Percentiles rank a stretch among this genome's conserved stretches.
Evolutionary conservation across 139 green algal genomes (phyloP).

Genomic region (Closterium sp.): DNA sequence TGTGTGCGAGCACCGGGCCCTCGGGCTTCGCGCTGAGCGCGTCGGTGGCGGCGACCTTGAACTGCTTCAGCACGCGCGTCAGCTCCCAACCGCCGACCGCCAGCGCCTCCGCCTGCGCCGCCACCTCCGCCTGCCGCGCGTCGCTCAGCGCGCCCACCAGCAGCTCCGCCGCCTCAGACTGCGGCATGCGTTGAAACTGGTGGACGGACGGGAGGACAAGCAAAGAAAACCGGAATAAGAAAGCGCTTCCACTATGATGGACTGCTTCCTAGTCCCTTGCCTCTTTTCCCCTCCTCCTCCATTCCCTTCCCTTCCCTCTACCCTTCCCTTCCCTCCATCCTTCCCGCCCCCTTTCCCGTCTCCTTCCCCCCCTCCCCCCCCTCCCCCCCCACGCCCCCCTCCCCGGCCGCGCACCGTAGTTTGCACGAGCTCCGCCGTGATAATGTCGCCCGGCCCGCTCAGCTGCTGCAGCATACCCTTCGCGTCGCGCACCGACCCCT

Average conservation of each 20-base stretch:
- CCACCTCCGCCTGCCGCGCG: neutral
- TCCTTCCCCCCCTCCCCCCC: neutral
- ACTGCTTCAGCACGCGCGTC: neutral
- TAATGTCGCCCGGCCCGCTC: neutral
- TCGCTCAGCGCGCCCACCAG: neutral
- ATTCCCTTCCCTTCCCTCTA: neutral
- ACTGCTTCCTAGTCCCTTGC: no score
- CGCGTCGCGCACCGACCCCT: neutral
- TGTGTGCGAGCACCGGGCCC: no score
- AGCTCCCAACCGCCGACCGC: neutral
- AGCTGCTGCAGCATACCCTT: neutral
- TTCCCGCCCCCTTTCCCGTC: neutral
- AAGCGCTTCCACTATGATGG: no score
- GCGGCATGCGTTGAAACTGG: neutral
- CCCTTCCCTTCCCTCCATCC: neutral
- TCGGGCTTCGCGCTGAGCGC: no score
- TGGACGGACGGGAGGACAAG: neutral
- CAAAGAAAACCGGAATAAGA: neutral
- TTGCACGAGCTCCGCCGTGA: neutral
- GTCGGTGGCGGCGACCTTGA: neutral
- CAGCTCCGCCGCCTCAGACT: neutral
- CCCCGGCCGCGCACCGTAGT: neutral
- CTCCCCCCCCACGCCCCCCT: neutral
- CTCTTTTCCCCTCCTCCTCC: no score
- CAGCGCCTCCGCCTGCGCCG: neutral